Evolutionary conservation across 208 protist genomes (phyloP).

Genomic region (Crithidia brevicula): DNA sequence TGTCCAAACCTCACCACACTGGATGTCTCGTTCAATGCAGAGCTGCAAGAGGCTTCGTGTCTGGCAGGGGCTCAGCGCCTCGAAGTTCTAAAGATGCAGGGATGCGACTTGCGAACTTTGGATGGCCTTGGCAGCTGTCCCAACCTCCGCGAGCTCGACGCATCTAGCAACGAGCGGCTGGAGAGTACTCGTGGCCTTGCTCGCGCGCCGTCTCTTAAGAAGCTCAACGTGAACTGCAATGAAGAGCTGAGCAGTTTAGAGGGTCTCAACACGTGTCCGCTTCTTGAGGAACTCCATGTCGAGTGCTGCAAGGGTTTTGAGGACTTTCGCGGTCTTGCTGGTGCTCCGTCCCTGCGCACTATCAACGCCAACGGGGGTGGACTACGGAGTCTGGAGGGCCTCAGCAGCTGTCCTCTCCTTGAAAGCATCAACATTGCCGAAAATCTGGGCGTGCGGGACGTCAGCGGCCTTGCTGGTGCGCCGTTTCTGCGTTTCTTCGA

Average conservation of each 20-base stretch:
- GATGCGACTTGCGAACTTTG: neutral
- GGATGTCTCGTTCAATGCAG: neutral
- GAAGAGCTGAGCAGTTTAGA: neutral
- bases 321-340: too few relatives aligned
- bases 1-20: neutral
- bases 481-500: too few relatives aligned
- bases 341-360: too few relatives aligned
- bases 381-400: too few relatives aligned
- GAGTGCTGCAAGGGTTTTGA: too few relatives aligned
- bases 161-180: neutral
- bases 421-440: too few relatives aligned
- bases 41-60: neutral
- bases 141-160: neutral
- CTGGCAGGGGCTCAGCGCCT: neutral
- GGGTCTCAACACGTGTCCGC: too few relatives aligned
- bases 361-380: too few relatives aligned
- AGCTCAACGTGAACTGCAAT: neutral
- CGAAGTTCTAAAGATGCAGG: neutral
- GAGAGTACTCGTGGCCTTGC: constrained; percentile 5
- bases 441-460: too few relatives aligned
- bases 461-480: too few relatives aligned
- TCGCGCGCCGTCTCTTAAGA: neutral
- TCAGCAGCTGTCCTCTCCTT: too few relatives aligned
- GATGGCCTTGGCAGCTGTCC: neutral
- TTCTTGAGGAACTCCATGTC: too few relatives aligned